Evolutionary conservation across 1,284 basidiomycete genomes (phyloP).

Genomic region (Trichosporon sp.): DNA sequence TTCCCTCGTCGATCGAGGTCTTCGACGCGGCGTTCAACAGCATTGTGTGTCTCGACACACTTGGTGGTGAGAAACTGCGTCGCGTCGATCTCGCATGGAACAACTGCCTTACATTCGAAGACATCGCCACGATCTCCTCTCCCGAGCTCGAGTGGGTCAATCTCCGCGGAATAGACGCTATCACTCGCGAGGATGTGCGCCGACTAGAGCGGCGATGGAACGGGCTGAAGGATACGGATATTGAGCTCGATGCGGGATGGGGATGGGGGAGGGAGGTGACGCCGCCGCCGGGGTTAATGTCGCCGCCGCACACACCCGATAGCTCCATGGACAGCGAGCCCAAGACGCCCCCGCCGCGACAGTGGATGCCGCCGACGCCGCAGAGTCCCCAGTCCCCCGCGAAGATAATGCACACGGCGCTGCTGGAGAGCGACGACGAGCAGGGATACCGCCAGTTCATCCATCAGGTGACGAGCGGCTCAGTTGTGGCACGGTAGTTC

Average conservation of each 20-base stretch:
- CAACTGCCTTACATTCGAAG: conserved; percentile 32
- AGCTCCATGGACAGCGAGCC: neutral
- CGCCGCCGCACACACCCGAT: conserved; percentile 5
- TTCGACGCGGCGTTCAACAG: neutral
- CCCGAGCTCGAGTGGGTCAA: conserved; percentile 40
- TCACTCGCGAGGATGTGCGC: conserved; percentile 45
- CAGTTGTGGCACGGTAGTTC: conserved; percentile 17
- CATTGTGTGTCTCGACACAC: neutral
- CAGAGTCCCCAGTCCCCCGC: neutral
- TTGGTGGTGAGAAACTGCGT: conserved; percentile 28
- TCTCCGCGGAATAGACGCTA: conserved; percentile 48
- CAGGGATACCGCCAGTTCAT: conserved; percentile 51
- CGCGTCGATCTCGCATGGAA: conserved; percentile 43
- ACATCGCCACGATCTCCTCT: conserved; percentile 12
- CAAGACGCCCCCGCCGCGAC: neutral
- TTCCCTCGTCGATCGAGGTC: neutral
- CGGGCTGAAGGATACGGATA: conserved; percentile 24
- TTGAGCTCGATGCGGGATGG: neutral
- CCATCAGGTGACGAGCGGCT: conserved; percentile 43
- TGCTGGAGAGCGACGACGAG: conserved; percentile 50
- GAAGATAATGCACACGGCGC: conserved; percentile 45
- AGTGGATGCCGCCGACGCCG: conserved; percentile 27
- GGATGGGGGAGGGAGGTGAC: conserved; percentile 5
- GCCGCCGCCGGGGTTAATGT: neutral
- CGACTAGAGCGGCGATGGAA: conserved; percentile 44